Evolutionary conservation across 1,139 yeast genomes (phyloP).

Genomic region (Saccharomyces hybrid): DNA sequence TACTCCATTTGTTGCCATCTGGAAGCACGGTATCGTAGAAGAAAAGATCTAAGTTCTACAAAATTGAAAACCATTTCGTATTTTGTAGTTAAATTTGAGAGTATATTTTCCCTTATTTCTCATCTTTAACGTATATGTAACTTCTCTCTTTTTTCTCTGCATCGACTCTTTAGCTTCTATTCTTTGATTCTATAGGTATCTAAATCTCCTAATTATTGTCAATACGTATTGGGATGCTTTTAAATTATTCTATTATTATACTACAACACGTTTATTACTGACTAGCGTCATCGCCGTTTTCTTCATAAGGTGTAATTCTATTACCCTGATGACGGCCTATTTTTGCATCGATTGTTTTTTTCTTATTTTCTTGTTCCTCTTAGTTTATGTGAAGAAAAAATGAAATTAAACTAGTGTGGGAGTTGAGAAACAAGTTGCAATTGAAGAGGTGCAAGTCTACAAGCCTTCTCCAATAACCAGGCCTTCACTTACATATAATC

Average conservation of each 20-base stretch:
- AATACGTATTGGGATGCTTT: neutral
- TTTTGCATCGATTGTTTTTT: neutral
- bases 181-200: constrained; percentile 1
- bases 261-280: neutral
- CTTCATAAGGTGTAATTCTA: neutral
- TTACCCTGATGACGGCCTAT: neutral
- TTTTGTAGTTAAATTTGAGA: neutral
- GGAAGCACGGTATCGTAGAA: constrained; percentile 95
- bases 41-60: constrained; percentile 63
- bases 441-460: neutral
- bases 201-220: neutral
- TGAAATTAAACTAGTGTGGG: neutral
- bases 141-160: neutral
- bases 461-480: neutral
- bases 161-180: neutral
- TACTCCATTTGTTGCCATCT: constrained; percentile 94
- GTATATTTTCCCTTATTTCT: neutral
- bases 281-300: neutral
- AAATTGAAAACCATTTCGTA: neutral
- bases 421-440: neutral
- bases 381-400: neutral
- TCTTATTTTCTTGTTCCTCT: neutral
- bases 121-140: neutral
- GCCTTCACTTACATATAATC: neutral
- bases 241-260: neutral